Evolutionary conservation across 345 rosid genomes (phyloP), one percentile per base, ranked within the genome.

Genomic region (Linum trigynum): DNA sequence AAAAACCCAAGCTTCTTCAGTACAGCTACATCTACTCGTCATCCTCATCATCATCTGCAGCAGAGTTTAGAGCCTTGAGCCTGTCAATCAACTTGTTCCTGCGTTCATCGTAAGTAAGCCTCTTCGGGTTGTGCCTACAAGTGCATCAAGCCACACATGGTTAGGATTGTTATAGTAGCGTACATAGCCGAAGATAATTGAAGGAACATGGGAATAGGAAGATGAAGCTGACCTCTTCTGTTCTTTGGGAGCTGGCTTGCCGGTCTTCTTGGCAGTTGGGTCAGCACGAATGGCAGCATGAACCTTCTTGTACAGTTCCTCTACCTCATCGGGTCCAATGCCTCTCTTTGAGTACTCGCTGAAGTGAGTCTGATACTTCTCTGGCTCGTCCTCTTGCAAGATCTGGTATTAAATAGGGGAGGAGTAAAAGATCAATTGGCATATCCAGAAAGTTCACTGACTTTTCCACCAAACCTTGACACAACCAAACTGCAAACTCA

Each of bases 91-190:
- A 79, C 79, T 81, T 83, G 8, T 77, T 81, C 75, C 79, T 92
- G 72, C 92, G 82, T 57, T 92, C 89, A 55, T 91, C 95, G 5
- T 87, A 91, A 0, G 96, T 89, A n/a, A 89, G 76, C 75, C 87
- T 91, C 86, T 84, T 91, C 81, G 83, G 70, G 68, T 89, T 86
- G 83, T 77, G 83, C 77, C 98, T 89, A 84, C 40, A 48, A 59
- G 71, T 37, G 9, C 7, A 41, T 16, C 53, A 48, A 15, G 5
- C 6, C 45, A 41, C 45, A 41, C 9, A 4, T 4, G 45, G 5
- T 41, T 41, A 8, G 45, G 45, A 23, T 23, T 23, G 32, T 23
- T 23, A 23, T 23, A 23, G 32, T 1, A 23, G 32, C 32, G 32
- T 23, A 23, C 32, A 23, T 23, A 23, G 32, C 32, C 0, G 32